Evolutionary conservation across 345 rosid genomes (phyloP).

Genomic region (Turnera subulata): DNA sequence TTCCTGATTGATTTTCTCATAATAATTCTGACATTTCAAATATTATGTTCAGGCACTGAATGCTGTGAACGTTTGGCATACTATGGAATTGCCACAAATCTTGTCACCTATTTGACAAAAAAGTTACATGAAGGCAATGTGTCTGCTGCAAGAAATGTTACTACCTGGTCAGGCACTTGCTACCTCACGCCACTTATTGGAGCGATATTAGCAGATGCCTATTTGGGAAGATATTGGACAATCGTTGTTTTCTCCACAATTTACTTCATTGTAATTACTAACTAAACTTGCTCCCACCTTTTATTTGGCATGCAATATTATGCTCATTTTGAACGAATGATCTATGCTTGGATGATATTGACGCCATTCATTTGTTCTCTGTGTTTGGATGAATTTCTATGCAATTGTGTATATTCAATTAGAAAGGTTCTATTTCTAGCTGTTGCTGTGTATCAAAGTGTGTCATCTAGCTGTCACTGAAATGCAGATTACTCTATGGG

Average conservation of each 20-base stretch:
- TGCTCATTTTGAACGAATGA: background rate
- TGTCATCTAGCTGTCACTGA: too few species aligned
- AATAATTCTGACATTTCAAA: slow-evolving; percentile 12
- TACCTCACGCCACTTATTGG: slow-evolving; percentile 92
- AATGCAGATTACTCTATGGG: too few species aligned
- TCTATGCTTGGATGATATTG: background rate
- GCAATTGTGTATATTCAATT: too few species aligned
- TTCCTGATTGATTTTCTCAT: background rate
- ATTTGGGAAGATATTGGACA: slow-evolving; percentile 98
- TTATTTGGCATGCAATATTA: background rate
- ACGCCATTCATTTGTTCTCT: background rate
- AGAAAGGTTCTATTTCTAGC: background rate
- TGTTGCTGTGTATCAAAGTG: too few species aligned
- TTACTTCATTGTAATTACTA: slow-evolving; percentile 57
- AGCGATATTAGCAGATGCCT: slow-evolving; percentile 87
- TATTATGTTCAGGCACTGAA: slow-evolving; percentile 55
- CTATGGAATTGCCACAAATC: slow-evolving; percentile 85
- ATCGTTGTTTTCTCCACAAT: slow-evolving; percentile 80
- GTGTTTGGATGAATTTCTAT: too few species aligned
- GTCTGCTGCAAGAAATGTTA: slow-evolving; percentile 80
- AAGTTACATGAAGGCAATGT: slow-evolving; percentile 88
- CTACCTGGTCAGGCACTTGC: slow-evolving; percentile 90
- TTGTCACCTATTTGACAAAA: slow-evolving; percentile 77
- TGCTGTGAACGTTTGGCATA: slow-evolving; percentile 95
- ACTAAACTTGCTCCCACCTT: background rate